Conservation (phyloP, 2,329 filamentous ascomycete species). For the Fusarium sp. region DNA sequence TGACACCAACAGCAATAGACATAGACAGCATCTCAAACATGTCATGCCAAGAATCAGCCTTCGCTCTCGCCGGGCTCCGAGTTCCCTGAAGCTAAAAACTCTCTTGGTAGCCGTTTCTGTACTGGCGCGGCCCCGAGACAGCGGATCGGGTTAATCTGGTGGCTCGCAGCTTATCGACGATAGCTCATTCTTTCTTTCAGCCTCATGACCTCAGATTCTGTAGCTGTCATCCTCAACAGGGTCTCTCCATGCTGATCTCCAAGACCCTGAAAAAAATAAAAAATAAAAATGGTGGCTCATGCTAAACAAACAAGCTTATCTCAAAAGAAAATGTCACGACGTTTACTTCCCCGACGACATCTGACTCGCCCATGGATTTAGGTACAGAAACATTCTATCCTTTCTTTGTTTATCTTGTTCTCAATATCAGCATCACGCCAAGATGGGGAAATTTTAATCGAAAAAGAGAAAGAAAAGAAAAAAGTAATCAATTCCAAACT, state of each 20-base stretch:
- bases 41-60: conserved; percentile 20
- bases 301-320: no score
- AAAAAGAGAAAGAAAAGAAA: no score
- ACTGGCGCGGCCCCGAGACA: conserved; percentile 23
- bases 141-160: conserved; percentile 10
- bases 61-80: conserved; percentile 35
- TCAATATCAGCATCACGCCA: no score
- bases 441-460: no score
- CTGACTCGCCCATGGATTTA: conserved; percentile 1
- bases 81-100: conserved; percentile 10
- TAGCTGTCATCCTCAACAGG: conserved; percentile 4
- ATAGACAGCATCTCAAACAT: no score
- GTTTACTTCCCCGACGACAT: conserved; percentile 22
- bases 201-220: conserved; percentile 10
- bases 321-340: conserved; percentile 32
- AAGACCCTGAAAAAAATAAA: conserved; percentile 31
- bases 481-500: conserved; percentile 26
- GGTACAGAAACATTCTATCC: no score
- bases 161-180: conserved; percentile 14
- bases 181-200: conserved; percentile 5
- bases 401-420: no score
- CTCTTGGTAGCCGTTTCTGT: conserved; percentile 25
- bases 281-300: conserved; percentile 26
- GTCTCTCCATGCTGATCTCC: conserved; percentile 11
- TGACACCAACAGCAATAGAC: no score